Evolutionary conservation across 129 eudicot species (phyloP).

Genomic region (Mikania micrantha): DNA sequence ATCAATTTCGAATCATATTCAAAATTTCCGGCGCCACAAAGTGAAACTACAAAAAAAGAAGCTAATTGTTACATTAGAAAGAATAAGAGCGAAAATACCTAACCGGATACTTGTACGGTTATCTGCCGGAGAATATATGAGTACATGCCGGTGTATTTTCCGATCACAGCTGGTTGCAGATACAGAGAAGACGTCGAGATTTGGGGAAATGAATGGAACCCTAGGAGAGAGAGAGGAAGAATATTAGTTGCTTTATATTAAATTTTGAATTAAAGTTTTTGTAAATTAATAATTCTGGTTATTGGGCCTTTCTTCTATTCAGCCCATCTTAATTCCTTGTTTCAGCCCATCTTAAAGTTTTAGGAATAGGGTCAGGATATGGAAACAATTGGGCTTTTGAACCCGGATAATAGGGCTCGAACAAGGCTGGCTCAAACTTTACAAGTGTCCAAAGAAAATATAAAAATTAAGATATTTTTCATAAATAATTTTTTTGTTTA

Average conservation of each 20-base stretch:
- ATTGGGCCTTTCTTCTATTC: constrained; percentile 6
- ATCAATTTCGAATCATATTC: not conserved
- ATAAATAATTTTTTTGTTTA: too few species aligned
- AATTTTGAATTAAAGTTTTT: not conserved
- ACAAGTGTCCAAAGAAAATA: too few species aligned
- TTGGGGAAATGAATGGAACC: constrained; percentile 26
- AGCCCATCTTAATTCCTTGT: not conserved
- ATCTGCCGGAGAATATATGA: constrained; percentile 11
- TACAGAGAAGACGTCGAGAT: constrained; percentile 14
- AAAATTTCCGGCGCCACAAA: not conserved
- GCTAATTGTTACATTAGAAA: not conserved
- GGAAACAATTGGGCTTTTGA: too few species aligned
- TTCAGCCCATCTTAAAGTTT: not conserved
- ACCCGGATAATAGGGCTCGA: too few species aligned
- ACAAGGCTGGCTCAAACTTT: too few species aligned
- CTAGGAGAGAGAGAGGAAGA: constrained; percentile 28
- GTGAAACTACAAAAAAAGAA: not conserved
- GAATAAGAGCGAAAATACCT: constrained; percentile 16
- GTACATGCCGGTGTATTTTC: not conserved
- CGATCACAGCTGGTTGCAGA: not conserved
- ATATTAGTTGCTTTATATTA: constrained; percentile 24
- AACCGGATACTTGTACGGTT: constrained; percentile 8
- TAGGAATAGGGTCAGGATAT: too few species aligned
- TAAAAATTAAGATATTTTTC: too few species aligned
- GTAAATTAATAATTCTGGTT: not conserved